These are phyloP conservation scores for Phlyctochytrium planicorne DNA, from an alignment of 192 early-diverging fungal species.

Conservation along the genomic window DNA sequence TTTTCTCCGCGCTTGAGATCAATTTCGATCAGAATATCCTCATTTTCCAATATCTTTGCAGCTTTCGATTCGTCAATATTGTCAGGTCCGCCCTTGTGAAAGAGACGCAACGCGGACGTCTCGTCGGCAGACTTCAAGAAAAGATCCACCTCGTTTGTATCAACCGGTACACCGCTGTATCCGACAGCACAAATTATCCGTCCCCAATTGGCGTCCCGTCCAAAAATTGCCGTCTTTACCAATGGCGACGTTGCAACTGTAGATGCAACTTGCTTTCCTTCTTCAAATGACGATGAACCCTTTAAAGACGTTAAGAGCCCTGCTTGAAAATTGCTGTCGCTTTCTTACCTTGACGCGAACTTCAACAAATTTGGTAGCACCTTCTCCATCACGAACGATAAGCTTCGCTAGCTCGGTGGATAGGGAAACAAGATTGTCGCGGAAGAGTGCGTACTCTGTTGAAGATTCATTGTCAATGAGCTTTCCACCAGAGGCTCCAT, in stretches of 20 bases:
- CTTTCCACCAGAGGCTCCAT: conserved; percentile 58
- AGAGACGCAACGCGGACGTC: conserved; percentile 54
- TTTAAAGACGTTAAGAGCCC: not conserved
- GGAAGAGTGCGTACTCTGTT: conserved; percentile 66
- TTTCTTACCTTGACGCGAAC: conserved; percentile 70
- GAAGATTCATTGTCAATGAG: conserved; percentile 37
- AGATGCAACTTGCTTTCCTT: conserved; percentile 78
- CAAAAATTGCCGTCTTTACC: conserved; percentile 95
- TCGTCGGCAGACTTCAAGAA: conserved; percentile 59
- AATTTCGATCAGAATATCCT: conserved; percentile 80
- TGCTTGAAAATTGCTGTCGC: not conserved
- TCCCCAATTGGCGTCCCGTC: conserved; percentile 98
- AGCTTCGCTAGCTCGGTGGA: conserved; percentile 83
- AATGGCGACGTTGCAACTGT: conserved; percentile 90
- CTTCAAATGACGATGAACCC: conserved; percentile 63
- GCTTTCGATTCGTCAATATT: conserved; percentile 81
- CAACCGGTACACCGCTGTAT: conserved; percentile 74
- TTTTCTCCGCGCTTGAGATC: conserved; percentile 74
- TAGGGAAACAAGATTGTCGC: conserved; percentile 73
- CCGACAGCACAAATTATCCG: conserved; percentile 90
- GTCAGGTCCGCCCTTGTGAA: conserved; percentile 77
- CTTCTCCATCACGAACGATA: conserved; percentile 94
- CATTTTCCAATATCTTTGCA: conserved; percentile 75
- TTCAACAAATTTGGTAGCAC: conserved; percentile 96
- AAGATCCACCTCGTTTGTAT: conserved; percentile 74